A percentile compares a stretch with the other conserved stretches of the same genome.
phyloP scores from a whole-genome alignment of 768 basidiomycete genomes.

The Clathrus columnatus region DNA sequence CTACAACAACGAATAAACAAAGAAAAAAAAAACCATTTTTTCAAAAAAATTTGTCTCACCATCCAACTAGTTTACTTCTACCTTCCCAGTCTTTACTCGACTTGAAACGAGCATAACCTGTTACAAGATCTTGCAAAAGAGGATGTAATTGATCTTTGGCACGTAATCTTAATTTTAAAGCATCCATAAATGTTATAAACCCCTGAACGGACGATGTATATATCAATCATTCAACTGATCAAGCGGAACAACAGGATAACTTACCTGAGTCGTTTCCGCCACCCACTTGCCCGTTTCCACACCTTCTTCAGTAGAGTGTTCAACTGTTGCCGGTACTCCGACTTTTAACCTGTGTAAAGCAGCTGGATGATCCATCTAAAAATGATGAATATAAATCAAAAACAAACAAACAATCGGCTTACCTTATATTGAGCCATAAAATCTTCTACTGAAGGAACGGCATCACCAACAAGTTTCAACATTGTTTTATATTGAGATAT shows the following conservation, averaged over 20 bases:
- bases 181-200: conserved; percentile 99
- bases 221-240: not conserved
- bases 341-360: conserved; percentile 85
- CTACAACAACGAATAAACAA: conserved; percentile 28
- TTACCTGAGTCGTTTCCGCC: conserved; percentile 91
- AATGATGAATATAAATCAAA: not conserved
- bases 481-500: conserved; percentile 96
- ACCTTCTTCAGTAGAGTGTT: conserved; percentile 88
- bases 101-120: conserved; percentile 89
- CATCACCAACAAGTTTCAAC: conserved; percentile 88
- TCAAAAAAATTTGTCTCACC: conserved; percentile 40
- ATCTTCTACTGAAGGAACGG: conserved; percentile 74
- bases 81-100: conserved; percentile 96
- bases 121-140: conserved; percentile 89
- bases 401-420: conserved; percentile 18
- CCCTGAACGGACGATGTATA: conserved; percentile 41
- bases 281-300: conserved; percentile 96
- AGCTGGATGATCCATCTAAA: conserved; percentile 89
- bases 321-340: conserved; percentile 93
- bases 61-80: conserved; percentile 83
- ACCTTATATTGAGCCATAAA: conserved; percentile 90
- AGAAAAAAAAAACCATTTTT: not conserved
- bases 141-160: conserved; percentile 97
- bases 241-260: conserved; percentile 8
- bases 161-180: conserved; percentile 82